Conservation (phyloP, 2,329 filamentous ascomycete genomes). For the Colletotrichum tropicicola region DNA sequence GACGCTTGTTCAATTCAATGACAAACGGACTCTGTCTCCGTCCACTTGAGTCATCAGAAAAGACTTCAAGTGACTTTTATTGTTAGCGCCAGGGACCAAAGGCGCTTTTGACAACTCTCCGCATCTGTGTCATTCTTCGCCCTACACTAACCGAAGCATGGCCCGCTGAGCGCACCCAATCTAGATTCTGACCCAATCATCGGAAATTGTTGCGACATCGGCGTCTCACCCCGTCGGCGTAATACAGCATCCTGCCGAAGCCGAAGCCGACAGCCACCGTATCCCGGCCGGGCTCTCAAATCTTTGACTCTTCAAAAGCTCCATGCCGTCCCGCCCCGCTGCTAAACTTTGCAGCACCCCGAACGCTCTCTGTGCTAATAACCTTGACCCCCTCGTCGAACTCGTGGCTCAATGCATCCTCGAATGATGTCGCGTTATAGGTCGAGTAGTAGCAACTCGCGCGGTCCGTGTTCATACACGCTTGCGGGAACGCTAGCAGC, state of each 20-base stretch:
- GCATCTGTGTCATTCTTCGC: background rate
- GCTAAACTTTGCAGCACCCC: conserved; percentile 9
- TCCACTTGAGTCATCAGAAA: background rate
- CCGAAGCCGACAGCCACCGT: background rate
- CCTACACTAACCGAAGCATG: background rate
- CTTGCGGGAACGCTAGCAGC: conserved; percentile 58
- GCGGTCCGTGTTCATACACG: conserved; percentile 61
- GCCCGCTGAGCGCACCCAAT: no score
- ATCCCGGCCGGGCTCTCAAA: background rate
- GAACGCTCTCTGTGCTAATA: conserved; percentile 51
- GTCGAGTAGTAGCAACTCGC: conserved; percentile 57
- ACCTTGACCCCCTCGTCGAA: conserved; percentile 53
- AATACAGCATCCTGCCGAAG: background rate
- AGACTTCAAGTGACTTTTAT: background rate
- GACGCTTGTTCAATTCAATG: background rate
- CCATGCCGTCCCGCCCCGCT: conserved; percentile 10
- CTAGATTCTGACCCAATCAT: no score
- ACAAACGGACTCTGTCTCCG: background rate
- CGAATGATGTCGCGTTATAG: conserved; percentile 56
- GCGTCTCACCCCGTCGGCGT: background rate
- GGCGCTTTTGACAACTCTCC: background rate
- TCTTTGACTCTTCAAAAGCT: background rate
- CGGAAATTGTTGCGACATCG: conserved; percentile 4
- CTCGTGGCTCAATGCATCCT: conserved; percentile 59
- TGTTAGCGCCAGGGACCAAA: background rate